Conservation (phyloP, 2,329 filamentous ascomycete species). For the Cucurbitaria berberidis region DNA sequence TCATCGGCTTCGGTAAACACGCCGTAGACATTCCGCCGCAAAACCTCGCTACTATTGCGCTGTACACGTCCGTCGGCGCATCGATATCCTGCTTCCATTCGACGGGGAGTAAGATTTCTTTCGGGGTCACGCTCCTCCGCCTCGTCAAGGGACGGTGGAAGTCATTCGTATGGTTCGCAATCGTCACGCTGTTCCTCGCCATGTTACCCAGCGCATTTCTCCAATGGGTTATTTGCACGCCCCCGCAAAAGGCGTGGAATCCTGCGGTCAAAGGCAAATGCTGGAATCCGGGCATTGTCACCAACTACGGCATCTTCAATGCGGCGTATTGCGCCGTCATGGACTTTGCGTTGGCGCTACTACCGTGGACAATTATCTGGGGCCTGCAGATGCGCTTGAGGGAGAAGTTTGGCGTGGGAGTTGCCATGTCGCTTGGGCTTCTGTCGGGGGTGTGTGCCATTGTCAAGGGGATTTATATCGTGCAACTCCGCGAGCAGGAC, state of each 20-base stretch:
- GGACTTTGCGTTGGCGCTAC: slow-evolving; percentile 34
- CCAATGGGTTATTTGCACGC: slow-evolving; percentile 29
- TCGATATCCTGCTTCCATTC: slow-evolving; percentile 35
- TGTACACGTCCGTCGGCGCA: slow-evolving; percentile 22
- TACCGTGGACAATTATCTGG: slow-evolving; percentile 39
- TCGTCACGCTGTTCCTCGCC: slow-evolving; percentile 30
- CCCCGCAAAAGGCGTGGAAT: slow-evolving; percentile 26
- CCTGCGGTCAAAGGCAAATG: slow-evolving; percentile 22
- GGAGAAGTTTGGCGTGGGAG: slow-evolving; percentile 37
- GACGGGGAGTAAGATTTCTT: slow-evolving; percentile 36
- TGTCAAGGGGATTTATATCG: slow-evolving; percentile 32
- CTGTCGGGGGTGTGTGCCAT: slow-evolving; percentile 37
- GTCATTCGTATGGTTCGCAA: slow-evolving; percentile 33
- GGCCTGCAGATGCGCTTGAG: slow-evolving; percentile 23
- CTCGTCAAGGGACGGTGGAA: slow-evolving; percentile 20
- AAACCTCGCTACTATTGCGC: slow-evolving; percentile 21
- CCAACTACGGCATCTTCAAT: slow-evolving; percentile 39
- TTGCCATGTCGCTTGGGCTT: slow-evolving; percentile 41
- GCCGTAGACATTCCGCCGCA: slow-evolving; percentile 19
- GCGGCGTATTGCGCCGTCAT: slow-evolving; percentile 30
- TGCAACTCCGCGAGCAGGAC: slow-evolving; percentile 30
- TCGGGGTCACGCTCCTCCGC: slow-evolving; percentile 36
- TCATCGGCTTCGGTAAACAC: slow-evolving; percentile 34
- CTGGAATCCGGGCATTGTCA: slow-evolving; percentile 18
- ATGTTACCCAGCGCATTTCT: slow-evolving; percentile 33